Base-by-base conservation (phyloP, 2,329 filamentous ascomycete species). In the Aspergillus sojae region DNA sequence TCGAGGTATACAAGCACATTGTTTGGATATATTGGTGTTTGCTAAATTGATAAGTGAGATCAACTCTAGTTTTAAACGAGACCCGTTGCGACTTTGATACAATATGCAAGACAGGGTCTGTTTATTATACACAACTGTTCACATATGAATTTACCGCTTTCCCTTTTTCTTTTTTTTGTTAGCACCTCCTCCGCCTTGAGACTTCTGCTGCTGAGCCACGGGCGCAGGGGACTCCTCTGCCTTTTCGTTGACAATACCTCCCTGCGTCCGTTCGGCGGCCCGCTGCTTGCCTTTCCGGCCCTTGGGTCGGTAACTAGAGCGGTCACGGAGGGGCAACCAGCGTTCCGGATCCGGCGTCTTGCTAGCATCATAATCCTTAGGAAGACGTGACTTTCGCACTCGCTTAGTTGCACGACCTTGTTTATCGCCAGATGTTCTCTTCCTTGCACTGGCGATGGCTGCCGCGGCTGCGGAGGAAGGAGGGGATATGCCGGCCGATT, bases 231-330 rank as follows among this genome's bases (percentile, higher is more conserved):
- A 68, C 88, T 81, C 62, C 82, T 90, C 83, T 85, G 88, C 75
- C 57, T 91, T 90, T 67, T 94, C 92, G 71, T 85, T 89, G 26
- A 93, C 91, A 14, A 90, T 81, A 56, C 94, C 94, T 65, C 95
- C 95, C 77, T 98, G 95, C 10, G 92, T 97, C 46, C 89, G 82
- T 69, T 92, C 91, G 65, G 85, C 83, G 5, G 88, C 89, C 80
- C 90, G 91, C 85, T 93, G 90, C 84, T 93, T 94, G 61, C 92
- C 92, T 84, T 97, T 96, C 82, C 91, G 93, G 6, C 93, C 93
- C 82, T 95, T 97, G 9, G 94, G 93, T 55, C 91, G 84, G 79
- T 97, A 99, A 46, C 88, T 91, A 70, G 91, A 95, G 62, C 95
- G 86, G 76, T 99, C 95, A 58, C 91, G 89, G 72, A 98, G 83